These are phyloP conservation scores for Colletotrichum plurivorum DNA, from an alignment of 2,329 filamentous ascomycete genomes.

Conservation along the genomic window DNA sequence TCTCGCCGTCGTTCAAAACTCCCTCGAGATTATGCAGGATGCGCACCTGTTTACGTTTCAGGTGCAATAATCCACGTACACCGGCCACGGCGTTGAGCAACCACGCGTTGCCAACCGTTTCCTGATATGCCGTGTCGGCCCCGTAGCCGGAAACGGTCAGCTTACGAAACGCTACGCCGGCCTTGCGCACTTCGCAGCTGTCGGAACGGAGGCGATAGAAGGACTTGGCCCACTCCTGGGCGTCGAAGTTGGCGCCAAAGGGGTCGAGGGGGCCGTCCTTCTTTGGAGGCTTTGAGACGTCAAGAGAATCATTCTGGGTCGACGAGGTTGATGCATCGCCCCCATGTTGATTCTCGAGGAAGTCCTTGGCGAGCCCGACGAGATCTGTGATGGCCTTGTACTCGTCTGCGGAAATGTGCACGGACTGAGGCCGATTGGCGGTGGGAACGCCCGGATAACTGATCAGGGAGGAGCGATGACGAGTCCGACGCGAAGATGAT, in stretches of 20 bases:
- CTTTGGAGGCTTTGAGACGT: conserved; percentile 19
- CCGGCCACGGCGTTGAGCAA: conserved; percentile 44
- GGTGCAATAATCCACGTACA: conserved; percentile 23
- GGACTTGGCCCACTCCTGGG: conserved; percentile 54
- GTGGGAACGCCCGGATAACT: conserved; percentile 20
- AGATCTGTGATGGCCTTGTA: conserved; percentile 37
- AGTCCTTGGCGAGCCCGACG: conserved; percentile 29
- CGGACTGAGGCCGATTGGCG: conserved; percentile 10
- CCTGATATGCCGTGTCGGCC: conserved; percentile 31
- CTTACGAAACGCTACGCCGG: conserved; percentile 59
- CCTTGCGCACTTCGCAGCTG: conserved; percentile 47
- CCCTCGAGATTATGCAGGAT: conserved; percentile 67
- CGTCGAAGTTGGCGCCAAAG: conserved; percentile 62
- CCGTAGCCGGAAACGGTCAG: conserved; percentile 52
- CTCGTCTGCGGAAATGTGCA: conserved; percentile 33
- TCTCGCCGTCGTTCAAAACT: conserved; percentile 66
- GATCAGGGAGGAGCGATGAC: conserved; percentile 19
- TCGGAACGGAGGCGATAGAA: conserved; percentile 44
- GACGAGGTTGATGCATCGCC: background rate
- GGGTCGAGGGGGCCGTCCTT: conserved; percentile 58
- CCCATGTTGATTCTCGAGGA: conserved; percentile 25
- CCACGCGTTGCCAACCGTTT: conserved; percentile 41
- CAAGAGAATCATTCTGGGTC: conserved; percentile 1
- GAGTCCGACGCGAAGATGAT: conserved; percentile 2
- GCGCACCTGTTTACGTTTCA: conserved; percentile 53